Percentiles rank a stretch among this genome's conserved stretches.
Evolutionary conservation across 2,329 filamentous ascomycete genomes (phyloP).

Genomic region (Paracorniculantispora psalliotae): DNA sequence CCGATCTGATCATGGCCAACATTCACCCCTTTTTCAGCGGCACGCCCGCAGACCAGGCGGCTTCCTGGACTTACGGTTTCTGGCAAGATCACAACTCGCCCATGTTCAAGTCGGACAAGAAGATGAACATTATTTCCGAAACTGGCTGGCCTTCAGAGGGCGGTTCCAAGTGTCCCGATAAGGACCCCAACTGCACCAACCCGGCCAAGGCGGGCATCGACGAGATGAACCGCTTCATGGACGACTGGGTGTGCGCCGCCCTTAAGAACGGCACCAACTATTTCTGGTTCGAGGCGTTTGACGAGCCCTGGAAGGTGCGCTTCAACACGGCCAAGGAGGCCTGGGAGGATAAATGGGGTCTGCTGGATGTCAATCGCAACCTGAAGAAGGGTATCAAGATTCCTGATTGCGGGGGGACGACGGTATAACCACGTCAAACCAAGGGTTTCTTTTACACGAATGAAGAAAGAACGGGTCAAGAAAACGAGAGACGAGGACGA

Average conservation of each 20-base stretch:
- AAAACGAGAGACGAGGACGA: no score
- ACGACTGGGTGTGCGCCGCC: conserved; percentile 76
- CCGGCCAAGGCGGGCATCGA: conserved; percentile 74
- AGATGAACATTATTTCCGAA: conserved; percentile 78
- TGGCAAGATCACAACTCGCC: conserved; percentile 66
- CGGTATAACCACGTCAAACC: no score
- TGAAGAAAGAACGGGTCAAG: no score
- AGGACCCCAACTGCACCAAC: conserved; percentile 49
- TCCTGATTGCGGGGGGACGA: conserved; percentile 78
- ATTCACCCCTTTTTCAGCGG: conserved; percentile 95
- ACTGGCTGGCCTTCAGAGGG: conserved; percentile 86
- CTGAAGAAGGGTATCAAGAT: conserved; percentile 81
- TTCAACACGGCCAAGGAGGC: conserved; percentile 65
- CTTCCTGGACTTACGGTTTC: conserved; percentile 77
- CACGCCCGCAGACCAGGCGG: conserved; percentile 60
- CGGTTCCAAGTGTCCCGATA: conserved; percentile 67
- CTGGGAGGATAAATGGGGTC: conserved; percentile 95
- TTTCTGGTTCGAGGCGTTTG: conserved; percentile 97
- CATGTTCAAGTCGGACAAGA: conserved; percentile 57
- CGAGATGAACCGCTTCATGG: conserved; percentile 82
- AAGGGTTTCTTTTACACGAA: no score
- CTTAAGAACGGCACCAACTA: conserved; percentile 82
- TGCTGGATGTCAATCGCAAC: conserved; percentile 80
- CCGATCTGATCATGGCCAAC: conserved; percentile 92
- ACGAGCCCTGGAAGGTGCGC: conserved; percentile 87